Percentiles rank a stretch among this genome's conserved stretches.
These are phyloP conservation scores for Arxiozyma telluris DNA, from an alignment of 1,139 yeast genomes.

Conservation along the genomic window DNA sequence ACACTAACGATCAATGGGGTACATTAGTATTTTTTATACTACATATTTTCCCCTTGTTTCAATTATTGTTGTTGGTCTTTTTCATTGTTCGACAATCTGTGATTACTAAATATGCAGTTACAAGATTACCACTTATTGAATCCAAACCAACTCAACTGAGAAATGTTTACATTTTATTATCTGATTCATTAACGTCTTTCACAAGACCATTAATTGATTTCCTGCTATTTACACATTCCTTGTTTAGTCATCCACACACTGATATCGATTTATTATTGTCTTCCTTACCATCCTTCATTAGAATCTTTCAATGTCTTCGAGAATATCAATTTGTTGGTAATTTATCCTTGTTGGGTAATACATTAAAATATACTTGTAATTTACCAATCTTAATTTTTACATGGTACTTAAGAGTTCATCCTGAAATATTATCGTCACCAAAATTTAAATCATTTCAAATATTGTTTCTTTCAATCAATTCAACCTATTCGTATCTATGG, in stretches of 20 bases:
- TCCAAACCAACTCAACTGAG: conserved; percentile 55
- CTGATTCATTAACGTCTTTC: conserved; percentile 77
- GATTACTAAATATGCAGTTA: conserved; percentile 34
- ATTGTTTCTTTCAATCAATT: conserved; percentile 39
- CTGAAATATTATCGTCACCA: conserved; percentile 3
- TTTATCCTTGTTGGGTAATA: conserved; percentile 53
- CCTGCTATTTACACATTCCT: conserved; percentile 39
- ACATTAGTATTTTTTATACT: conserved; percentile 3
- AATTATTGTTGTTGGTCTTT: conserved; percentile 25
- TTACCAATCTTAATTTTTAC: conserved; percentile 49
- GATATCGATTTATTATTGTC: conserved; percentile 34
- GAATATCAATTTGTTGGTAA: conserved; percentile 53
- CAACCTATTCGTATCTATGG: conserved; percentile 78
- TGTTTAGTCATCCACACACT: conserved; percentile 13
- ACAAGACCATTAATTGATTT: conserved; percentile 67
- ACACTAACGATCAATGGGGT: not conserved
- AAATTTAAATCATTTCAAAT: conserved; percentile 3
- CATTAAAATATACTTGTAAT: conserved; percentile 63
- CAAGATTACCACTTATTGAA: conserved; percentile 43
- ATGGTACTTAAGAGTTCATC: conserved; percentile 23
- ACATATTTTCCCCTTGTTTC: conserved; percentile 32
- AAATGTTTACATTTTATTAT: conserved; percentile 67
- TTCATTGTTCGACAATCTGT: conserved; percentile 32
- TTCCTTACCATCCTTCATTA: conserved; percentile 54
- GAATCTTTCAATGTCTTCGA: conserved; percentile 71